phyloP scores from a whole-genome alignment of 495 filamentous ascomycete species.

The Lophiostoma macrostomum region DNA sequence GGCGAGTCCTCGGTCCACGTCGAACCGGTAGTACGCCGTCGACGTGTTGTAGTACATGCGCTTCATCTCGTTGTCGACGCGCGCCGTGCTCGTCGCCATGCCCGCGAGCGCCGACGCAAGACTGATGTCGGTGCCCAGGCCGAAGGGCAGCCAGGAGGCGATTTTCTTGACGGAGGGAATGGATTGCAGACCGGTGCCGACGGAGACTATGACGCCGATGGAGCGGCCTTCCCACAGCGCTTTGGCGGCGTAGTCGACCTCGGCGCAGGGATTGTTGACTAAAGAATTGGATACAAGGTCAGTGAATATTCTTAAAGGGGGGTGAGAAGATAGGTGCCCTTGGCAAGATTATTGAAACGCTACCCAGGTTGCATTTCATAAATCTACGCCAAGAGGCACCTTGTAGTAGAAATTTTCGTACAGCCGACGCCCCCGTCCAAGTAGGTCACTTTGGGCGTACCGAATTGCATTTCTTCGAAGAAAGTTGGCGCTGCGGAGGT shows the following conservation, averaged over 20 bases:
- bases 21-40: conserved; percentile 36
- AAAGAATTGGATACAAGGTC: too few relatives aligned
- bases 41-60: conserved; percentile 34
- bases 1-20: conserved; percentile 36
- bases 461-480: conserved; percentile 40
- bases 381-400: too few relatives aligned
- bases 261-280: conserved; percentile 38
- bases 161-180: conserved; percentile 35
- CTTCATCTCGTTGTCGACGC: conserved; percentile 39
- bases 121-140: conserved; percentile 34
- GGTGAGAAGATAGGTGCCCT: too few relatives aligned
- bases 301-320: too few relatives aligned
- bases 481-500: conserved; percentile 39
- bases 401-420: too few relatives aligned
- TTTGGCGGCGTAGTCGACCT: conserved; percentile 38
- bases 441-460: conserved; percentile 36
- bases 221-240: conserved; percentile 33
- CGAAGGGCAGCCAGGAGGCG: conserved; percentile 36
- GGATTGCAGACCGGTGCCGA: conserved; percentile 39
- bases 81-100: conserved; percentile 36
- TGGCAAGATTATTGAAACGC: too few relatives aligned
- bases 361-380: too few relatives aligned
- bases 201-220: conserved; percentile 36
- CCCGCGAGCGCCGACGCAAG: conserved; percentile 33
- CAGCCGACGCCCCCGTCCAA: conserved; percentile 40